Conservation (phyloP, 345 rosid species). For the Viola odorata region DNA sequence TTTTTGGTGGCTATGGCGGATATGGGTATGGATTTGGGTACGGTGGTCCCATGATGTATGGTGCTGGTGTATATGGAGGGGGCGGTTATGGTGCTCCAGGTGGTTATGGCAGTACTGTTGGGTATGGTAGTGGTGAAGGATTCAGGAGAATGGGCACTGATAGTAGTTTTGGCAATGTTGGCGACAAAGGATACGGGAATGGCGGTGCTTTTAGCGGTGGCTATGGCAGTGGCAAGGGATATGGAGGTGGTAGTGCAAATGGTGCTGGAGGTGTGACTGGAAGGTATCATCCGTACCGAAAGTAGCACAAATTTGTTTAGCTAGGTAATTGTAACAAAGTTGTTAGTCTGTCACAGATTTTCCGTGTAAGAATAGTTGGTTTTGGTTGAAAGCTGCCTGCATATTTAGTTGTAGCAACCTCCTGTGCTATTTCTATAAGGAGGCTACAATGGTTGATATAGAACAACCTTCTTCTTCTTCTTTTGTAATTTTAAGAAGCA, state of each 20-base stretch:
- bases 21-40: constrained; percentile 45
- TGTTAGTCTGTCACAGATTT: neutral
- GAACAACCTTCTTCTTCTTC: neutral
- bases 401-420: constrained; percentile 5
- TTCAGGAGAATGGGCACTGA: constrained; percentile 8
- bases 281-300: constrained; percentile 25
- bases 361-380: neutral
- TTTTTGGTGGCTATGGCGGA: constrained; percentile 42
- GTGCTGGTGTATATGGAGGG: constrained; percentile 26
- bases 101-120: constrained; percentile 11
- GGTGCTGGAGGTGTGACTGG: constrained; percentile 7
- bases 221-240: constrained; percentile 5
- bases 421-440: neutral
- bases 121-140: constrained; percentile 10
- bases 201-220: constrained; percentile 9
- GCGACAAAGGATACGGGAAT: constrained; percentile 9
- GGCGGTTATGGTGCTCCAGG: constrained; percentile 7
- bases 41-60: constrained; percentile 35
- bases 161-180: constrained; percentile 3
- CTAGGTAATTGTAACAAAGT: neutral
- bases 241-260: constrained; percentile 13
- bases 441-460: neutral
- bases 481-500: constrained; percentile 1
- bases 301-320: constrained; percentile 6
- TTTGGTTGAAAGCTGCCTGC: neutral